Conservation (phyloP, 495 filamentous ascomycete species). For the Penicillium canariense region DNA sequence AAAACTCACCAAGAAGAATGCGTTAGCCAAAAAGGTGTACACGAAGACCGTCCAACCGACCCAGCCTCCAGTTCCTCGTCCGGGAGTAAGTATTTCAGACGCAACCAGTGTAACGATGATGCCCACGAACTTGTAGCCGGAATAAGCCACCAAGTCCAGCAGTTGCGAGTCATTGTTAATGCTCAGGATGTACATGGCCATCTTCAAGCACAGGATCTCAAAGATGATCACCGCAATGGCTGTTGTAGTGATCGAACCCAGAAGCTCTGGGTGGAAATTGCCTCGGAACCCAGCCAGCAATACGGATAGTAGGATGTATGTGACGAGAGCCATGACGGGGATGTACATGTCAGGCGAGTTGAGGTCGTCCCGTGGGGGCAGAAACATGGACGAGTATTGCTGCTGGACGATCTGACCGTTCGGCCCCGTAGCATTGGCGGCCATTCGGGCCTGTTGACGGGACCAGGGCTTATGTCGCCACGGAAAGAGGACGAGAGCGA, state of each 20-base stretch:
- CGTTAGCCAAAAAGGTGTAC: constrained; percentile 91
- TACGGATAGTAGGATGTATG: constrained; percentile 91
- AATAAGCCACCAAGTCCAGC: constrained; percentile 90
- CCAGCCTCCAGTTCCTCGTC: constrained; percentile 79
- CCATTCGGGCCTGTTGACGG: constrained; percentile 59
- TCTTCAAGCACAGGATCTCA: constrained; percentile 85
- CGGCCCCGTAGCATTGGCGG: constrained; percentile 53
- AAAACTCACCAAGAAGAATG: constrained; percentile 82
- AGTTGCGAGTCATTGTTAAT: constrained; percentile 88
- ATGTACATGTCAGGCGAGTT: constrained; percentile 99
- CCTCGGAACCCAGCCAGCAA: constrained; percentile 89
- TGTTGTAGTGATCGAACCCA: constrained; percentile 82
- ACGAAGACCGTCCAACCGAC: constrained; percentile 83
- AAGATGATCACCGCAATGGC: constrained; percentile 78
- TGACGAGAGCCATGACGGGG: constrained; percentile 81
- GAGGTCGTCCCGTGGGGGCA: constrained; percentile 93
- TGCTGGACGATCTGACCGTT: constrained; percentile 57
- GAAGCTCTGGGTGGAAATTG: constrained; percentile 86
- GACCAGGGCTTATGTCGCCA: constrained; percentile 98
- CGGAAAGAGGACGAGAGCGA: constrained; percentile 89
- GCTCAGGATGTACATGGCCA: constrained; percentile 87
- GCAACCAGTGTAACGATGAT: constrained; percentile 82
- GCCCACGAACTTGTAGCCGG: constrained; percentile 97
- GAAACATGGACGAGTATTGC: constrained; percentile 75
- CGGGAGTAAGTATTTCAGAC: constrained; percentile 72